phyloP scores from a whole-genome alignment of 257 asterid species.

The Galeopsis tetrahit region DNA sequence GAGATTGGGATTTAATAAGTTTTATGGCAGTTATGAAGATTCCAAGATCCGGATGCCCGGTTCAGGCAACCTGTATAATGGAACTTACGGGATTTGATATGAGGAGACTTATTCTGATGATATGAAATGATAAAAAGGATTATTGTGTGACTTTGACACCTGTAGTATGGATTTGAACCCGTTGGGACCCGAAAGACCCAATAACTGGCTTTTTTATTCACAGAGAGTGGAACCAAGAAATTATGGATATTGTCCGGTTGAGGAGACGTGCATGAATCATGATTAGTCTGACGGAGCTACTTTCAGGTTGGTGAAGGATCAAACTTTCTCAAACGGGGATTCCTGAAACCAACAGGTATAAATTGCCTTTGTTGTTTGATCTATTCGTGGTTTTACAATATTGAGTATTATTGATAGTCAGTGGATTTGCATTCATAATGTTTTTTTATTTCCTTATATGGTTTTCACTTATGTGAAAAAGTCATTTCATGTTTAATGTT shows the following conservation, averaged over 20 bases:
- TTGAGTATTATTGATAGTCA: not conserved
- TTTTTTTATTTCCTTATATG: not conserved
- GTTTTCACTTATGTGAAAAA: not conserved
- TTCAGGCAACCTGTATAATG: constrained; percentile 70
- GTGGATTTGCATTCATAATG: not conserved
- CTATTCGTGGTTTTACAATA: not conserved
- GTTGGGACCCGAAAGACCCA: constrained; percentile 32
- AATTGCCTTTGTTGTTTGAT: not conserved
- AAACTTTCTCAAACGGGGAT: constrained; percentile 55
- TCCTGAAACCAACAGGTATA: constrained; percentile 59
- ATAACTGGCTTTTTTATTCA: constrained; percentile 35
- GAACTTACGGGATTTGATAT: constrained; percentile 74
- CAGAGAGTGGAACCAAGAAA: constrained; percentile 29
- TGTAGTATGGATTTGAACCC: constrained; percentile 31
- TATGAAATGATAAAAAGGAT: constrained; percentile 34
- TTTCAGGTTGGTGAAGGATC: constrained; percentile 75
- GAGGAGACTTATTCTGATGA: constrained; percentile 22
- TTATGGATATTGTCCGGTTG: constrained; percentile 27
- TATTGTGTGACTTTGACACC: constrained; percentile 38
- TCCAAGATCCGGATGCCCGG: constrained; percentile 66
- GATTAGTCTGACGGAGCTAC: constrained; percentile 49
- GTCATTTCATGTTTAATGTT: not conserved
- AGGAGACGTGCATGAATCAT: constrained; percentile 30
- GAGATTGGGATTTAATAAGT: constrained; percentile 65
- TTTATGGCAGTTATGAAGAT: constrained; percentile 72